Evolutionary conservation across 345 rosid genomes (phyloP), one percentile per base, ranked within the genome.

Genomic region (Mercurialis annua): DNA sequence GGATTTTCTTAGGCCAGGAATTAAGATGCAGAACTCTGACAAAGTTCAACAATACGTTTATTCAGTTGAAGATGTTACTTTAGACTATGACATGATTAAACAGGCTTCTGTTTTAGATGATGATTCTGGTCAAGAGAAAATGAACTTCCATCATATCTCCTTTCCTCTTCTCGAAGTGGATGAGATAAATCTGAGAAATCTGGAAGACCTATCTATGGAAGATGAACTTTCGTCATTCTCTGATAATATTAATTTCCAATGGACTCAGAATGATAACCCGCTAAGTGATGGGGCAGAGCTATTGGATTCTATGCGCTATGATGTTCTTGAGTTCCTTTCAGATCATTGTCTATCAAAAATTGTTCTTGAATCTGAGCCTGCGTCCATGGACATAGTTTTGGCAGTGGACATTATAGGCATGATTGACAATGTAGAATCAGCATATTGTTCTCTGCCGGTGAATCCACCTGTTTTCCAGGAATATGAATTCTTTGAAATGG

Each of bases 151-250:
- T 56, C 69, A 62, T 71, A 47, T 38, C 40, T 66, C 62, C 17
- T 86, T 87, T 75, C 92, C 92, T 29, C 71, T 84, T 68, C 70
- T 89, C 36, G 99, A 94, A 81, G 87, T 84, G 72, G 85, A 87
- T 68, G 92, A 91, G 65, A 63, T 62, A 71, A 66, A 78, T 77
- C 83, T 80, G 68, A 75, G 77, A 60, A 76, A 15, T 42, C 66
- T 81, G 69, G 62, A 78, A 18, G 68, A 83, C 77, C 65, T 56
- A 10, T 67, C 82, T 44, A 10, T 66, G 64, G 83, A 81, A 76
- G 84, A 81, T 73, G 82, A 77, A 73, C 67, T 84, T 70, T 76
- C 77, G 65, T 73, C 70, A 66, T 78, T 83, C 73, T 83, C 87
- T 50, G 76, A 77, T 71, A 74, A 73, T 51, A 64, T 69, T 33